Evolutionary conservation across 1,284 basidiomycete genomes (phyloP), one percentile per base, ranked within the genome.

Genomic region (Vanrija sp.): DNA sequence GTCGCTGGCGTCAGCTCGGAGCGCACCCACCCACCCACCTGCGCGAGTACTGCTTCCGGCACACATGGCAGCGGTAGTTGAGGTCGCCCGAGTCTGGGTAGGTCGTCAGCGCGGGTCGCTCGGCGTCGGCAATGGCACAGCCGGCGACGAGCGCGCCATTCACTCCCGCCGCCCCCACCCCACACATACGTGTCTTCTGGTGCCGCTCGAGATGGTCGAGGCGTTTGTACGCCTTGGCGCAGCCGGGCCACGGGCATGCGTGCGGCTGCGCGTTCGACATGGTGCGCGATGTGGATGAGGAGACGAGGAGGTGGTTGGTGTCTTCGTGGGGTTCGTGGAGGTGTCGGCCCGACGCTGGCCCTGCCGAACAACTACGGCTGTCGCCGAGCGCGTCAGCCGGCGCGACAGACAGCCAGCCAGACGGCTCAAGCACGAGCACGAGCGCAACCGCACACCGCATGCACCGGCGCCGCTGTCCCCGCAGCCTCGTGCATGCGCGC

Each of bases 201-300:
- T 65, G 64, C 4, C 64, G 53, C 51, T 65, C 59, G 1, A 63
- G 47, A 28, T 63, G 61, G 43, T 65, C 61, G 9, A 52, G 43
- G 18, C 59, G 45, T 23, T 49, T 57, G 46, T 65, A 65, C 12
- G 51, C 29, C 51, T 54, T 61, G 10, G 25, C 43, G 49, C 64
- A 65, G 6, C 64, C 64, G 12, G 49, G 47, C 64, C 62, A 63
- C 12, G 52, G 48, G 40, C 64, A 65, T 1, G 57, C 38, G 21
- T 55, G 50, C 28, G 49, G 29, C 18, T 39, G n/a, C 2, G 25
- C 29, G 16, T 23, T 43, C 15, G 51, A 40, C 38, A 52, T 52
- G n/a, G 18, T 44, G 21, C 3, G 29, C 16, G 6, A 7, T 14
- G 19, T 21, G n/a, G 25, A 23, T 12, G 25, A n/a, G 3, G 19